These are phyloP conservation scores for Apiospora rasikravindrae DNA, from an alignment of 2,329 filamentous ascomycete genomes.

Conservation along the genomic window DNA sequence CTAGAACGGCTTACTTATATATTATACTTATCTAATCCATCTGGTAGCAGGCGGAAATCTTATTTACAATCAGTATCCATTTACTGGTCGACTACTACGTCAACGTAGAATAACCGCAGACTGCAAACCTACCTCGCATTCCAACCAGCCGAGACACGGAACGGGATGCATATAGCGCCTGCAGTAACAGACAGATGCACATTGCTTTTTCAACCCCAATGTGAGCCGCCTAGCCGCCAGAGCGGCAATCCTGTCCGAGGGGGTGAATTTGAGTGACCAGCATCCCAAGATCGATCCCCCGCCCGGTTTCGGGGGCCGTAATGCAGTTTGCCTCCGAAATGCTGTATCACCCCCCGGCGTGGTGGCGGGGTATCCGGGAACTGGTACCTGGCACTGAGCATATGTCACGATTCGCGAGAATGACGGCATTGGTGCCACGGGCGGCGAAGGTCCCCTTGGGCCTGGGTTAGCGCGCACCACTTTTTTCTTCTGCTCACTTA, in stretches of 20 bases:
- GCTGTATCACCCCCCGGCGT: background rate
- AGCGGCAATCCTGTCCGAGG: background rate
- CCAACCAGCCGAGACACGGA: constrained; percentile 7
- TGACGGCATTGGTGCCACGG: constrained; percentile 2
- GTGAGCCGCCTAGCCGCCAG: background rate
- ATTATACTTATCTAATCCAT: no score
- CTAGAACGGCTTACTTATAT: no score
- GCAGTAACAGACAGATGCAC: background rate
- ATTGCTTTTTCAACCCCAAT: background rate
- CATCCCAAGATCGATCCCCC: background rate
- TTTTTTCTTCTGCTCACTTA: background rate
- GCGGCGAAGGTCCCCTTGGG: background rate
- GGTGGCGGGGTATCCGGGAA: background rate
- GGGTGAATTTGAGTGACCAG: background rate
- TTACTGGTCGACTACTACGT: background rate
- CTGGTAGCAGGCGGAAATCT: no score
- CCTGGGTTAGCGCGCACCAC: background rate
- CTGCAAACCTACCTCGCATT: background rate
- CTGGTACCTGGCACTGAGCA: background rate
- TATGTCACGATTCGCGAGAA: background rate
- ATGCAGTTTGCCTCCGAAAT: background rate
- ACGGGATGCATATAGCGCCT: background rate
- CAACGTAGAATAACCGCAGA: background rate
- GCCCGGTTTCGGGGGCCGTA: constrained; percentile 7
- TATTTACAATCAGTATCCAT: background rate